phyloP scores from a whole-genome alignment of 306 rosid species.

The Rosa persica region DNA sequence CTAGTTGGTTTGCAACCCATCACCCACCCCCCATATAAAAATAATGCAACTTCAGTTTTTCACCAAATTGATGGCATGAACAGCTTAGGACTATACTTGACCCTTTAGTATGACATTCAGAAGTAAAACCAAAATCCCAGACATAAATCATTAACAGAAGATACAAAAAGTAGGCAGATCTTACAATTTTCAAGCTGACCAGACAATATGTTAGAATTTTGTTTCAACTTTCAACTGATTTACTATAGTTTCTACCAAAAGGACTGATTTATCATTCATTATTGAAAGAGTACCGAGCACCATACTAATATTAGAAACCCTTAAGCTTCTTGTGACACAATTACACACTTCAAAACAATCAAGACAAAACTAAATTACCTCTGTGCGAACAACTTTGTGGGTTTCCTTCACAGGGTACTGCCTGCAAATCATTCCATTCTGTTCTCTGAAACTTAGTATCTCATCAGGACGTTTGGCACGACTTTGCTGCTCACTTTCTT shows the following conservation, averaged over 20 bases:
- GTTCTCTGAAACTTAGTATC: slow-evolving; percentile 57
- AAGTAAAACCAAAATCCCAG: background rate
- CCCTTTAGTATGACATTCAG: background rate
- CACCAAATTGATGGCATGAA: slow-evolving; percentile 14
- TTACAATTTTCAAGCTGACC: background rate
- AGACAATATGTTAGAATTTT: background rate
- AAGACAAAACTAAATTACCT: slow-evolving; percentile 44
- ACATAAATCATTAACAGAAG: background rate
- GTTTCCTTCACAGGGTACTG: slow-evolving; percentile 91
- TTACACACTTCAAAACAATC: background rate
- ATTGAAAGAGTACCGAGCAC: background rate
- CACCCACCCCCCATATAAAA: background rate
- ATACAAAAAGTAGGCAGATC: background rate
- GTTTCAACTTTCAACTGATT: background rate
- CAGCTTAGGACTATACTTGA: slow-evolving; percentile 4
- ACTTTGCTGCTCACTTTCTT: slow-evolving; percentile 48
- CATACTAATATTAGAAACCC: background rate
- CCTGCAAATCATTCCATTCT: slow-evolving; percentile 81
- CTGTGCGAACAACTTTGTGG: slow-evolving; percentile 59
- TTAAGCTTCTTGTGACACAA: background rate
- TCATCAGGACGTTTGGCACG: slow-evolving; percentile 77
- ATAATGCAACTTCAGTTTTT: background rate
- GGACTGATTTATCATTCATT: background rate
- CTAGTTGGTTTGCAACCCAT: background rate
- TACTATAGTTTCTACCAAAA: background rate